Conservation (phyloP, 768 basidiomycete genomes). For the Rhodosporidiobolus sp. region DNA sequence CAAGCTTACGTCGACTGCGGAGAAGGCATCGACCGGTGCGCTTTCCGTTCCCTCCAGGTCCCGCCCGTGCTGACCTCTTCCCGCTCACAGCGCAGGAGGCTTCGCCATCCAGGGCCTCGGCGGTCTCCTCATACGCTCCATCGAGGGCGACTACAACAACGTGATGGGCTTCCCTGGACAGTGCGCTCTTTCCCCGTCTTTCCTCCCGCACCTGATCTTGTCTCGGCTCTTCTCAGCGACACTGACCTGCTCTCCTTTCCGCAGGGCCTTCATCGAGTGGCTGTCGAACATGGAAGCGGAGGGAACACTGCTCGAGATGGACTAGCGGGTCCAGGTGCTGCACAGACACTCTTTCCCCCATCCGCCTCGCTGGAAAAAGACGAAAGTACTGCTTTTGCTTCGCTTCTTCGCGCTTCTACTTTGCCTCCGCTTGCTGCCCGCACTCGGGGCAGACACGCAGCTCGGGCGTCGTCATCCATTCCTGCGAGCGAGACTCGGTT, state of each 20-base stretch:
- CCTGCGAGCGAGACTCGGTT: slow-evolving; percentile 45
- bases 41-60: slow-evolving; percentile 50
- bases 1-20: slow-evolving; percentile 39
- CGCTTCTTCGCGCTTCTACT: slow-evolving; percentile 47
- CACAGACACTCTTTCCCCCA: neutral
- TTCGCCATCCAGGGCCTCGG: slow-evolving; percentile 91
- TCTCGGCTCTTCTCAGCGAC: too few species aligned
- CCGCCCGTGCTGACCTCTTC: slow-evolving; percentile 69
- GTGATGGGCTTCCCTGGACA: slow-evolving; percentile 89
- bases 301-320: slow-evolving; percentile 50
- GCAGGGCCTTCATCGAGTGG: slow-evolving; percentile 66
- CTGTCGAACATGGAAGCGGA: slow-evolving; percentile 69
- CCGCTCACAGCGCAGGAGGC: slow-evolving; percentile 75
- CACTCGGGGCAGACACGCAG: slow-evolving; percentile 70
- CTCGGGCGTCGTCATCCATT: slow-evolving; percentile 68
- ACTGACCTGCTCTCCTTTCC: neutral
- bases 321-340: slow-evolving; percentile 1
- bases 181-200: slow-evolving; percentile 20
- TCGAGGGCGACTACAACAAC: slow-evolving; percentile 73
- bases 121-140: slow-evolving; percentile 71
- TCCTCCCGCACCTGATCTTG: neutral
- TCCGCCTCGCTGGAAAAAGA: too few species aligned
- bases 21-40: slow-evolving; percentile 35
- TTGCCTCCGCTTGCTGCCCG: slow-evolving; percentile 62
- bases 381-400: too few species aligned